Conservation (phyloP, 2,329 filamentous ascomycete genomes). For the Penicillium sp. region DNA sequence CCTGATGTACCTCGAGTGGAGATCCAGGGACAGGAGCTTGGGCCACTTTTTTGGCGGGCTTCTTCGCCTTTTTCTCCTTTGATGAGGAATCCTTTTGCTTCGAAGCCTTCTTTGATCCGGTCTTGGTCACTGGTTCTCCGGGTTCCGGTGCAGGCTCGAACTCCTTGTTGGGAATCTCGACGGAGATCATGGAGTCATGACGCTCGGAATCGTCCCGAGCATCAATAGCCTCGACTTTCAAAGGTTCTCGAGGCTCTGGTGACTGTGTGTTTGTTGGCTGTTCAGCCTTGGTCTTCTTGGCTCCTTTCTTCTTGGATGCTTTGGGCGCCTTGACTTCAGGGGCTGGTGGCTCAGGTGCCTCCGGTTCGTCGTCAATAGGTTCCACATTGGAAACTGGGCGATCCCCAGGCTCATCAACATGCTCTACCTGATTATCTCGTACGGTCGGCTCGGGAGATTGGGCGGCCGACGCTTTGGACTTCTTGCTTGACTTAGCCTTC, state of each 20-base stretch:
- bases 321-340: slow-evolving; percentile 22
- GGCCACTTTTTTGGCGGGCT: slow-evolving; percentile 27
- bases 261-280: slow-evolving; percentile 12
- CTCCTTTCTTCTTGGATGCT: slow-evolving; percentile 21
- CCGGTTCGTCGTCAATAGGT: slow-evolving; percentile 5
- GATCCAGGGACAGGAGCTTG: slow-evolving; percentile 12
- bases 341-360: slow-evolving; percentile 16
- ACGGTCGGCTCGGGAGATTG: slow-evolving; percentile 9
- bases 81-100: slow-evolving; percentile 28
- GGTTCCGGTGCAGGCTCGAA: slow-evolving; percentile 29
- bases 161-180: slow-evolving; percentile 30
- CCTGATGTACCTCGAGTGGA: slow-evolving; percentile 6
- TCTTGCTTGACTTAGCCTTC: slow-evolving; percentile 32
- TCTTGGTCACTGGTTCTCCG: slow-evolving; percentile 24
- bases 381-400: slow-evolving; percentile 6
- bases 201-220: slow-evolving; percentile 13
- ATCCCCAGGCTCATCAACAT: slow-evolving; percentile 11
- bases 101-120: slow-evolving; percentile 24
- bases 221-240: background rate
- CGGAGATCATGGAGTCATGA: slow-evolving; percentile 32
- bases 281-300: slow-evolving; percentile 23
- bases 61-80: slow-evolving; percentile 29
- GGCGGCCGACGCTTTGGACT: slow-evolving; percentile 23
- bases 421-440: slow-evolving; percentile 12
- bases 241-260: slow-evolving; percentile 6